These are phyloP conservation scores for Paraconiothyrium brasiliense DNA, from an alignment of 2,329 filamentous ascomycete species.

Conservation along the genomic window DNA sequence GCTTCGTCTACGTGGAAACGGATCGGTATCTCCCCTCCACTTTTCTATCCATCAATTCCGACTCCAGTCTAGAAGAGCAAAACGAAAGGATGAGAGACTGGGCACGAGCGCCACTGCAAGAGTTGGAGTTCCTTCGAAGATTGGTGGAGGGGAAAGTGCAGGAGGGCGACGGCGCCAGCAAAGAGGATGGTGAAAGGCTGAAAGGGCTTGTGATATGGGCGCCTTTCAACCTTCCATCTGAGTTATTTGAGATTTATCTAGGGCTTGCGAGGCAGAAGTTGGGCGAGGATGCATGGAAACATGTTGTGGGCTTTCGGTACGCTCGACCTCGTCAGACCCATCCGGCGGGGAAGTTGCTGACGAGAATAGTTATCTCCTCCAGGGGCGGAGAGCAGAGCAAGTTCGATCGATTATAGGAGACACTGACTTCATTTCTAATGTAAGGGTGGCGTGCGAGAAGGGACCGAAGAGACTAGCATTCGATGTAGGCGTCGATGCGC, in stretches of 20 bases:
- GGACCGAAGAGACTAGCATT: slow-evolving; percentile 71
- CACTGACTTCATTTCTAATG: slow-evolving; percentile 55
- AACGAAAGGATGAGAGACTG: slow-evolving; percentile 55
- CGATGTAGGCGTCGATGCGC: slow-evolving; percentile 84
- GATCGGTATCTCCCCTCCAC: slow-evolving; percentile 64
- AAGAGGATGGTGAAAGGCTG: slow-evolving; percentile 51
- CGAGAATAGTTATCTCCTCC: slow-evolving; percentile 70
- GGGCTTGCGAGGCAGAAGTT: slow-evolving; percentile 67
- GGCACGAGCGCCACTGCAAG: slow-evolving; percentile 74
- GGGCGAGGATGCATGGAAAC: slow-evolving; percentile 68
- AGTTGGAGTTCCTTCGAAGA: slow-evolving; percentile 74
- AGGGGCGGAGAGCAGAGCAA: slow-evolving; percentile 56
- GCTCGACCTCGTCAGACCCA: background rate
- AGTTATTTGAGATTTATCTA: slow-evolving; percentile 72
- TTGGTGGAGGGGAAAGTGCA: slow-evolving; percentile 72
- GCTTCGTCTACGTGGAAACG: slow-evolving; percentile 85
- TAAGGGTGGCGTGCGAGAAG: slow-evolving; percentile 65
- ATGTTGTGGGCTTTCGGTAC: slow-evolving; percentile 76
- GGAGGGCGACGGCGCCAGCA: slow-evolving; percentile 65
- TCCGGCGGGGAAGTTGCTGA: background rate
- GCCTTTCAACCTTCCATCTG: slow-evolving; percentile 74
- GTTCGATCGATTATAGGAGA: slow-evolving; percentile 48
- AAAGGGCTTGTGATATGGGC: slow-evolving; percentile 84
- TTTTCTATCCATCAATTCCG: background rate
- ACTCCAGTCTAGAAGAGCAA: background rate